Evolutionary conservation across 164 flowering plant species (phyloP).

Genomic region (Saururus chinensis): DNA sequence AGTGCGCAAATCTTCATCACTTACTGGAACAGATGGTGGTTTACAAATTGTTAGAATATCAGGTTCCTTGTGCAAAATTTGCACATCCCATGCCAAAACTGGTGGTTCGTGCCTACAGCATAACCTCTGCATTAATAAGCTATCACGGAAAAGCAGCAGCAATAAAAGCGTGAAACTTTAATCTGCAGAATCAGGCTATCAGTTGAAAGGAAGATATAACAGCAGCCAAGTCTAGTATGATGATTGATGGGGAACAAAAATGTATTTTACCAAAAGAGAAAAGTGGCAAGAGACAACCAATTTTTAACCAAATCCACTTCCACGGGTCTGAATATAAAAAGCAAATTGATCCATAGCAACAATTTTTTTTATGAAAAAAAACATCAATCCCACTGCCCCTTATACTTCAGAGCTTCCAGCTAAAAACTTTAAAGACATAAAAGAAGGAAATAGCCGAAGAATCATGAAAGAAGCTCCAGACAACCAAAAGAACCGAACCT

Average conservation of each 20-base stretch:
- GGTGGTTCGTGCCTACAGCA: conserved; percentile 92
- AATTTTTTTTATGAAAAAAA: no score
- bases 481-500: conserved; percentile 32
- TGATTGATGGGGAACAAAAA: no score
- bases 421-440: no score
- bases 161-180: neutral
- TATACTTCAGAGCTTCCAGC: no score
- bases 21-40: conserved; percentile 92
- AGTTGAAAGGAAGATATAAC: neutral
- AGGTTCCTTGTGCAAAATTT: conserved; percentile 50
- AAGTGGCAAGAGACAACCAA: no score
- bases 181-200: neutral
- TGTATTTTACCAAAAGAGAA: no score
- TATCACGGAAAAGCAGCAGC: neutral
- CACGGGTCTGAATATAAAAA: no score
- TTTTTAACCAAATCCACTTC: no score
- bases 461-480: neutral
- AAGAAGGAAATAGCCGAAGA: neutral
- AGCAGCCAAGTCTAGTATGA: no score
- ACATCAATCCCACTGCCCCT: no score
- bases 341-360: no score
- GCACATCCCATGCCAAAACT: conserved; percentile 59
- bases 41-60: conserved; percentile 77
- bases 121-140: neutral
- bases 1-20: conserved; percentile 8